Percentiles rank a stretch among this genome's conserved stretches.
phyloP scores from a whole-genome alignment of 495 filamentous ascomycete genomes.

The Mycothermus thermophilus region DNA sequence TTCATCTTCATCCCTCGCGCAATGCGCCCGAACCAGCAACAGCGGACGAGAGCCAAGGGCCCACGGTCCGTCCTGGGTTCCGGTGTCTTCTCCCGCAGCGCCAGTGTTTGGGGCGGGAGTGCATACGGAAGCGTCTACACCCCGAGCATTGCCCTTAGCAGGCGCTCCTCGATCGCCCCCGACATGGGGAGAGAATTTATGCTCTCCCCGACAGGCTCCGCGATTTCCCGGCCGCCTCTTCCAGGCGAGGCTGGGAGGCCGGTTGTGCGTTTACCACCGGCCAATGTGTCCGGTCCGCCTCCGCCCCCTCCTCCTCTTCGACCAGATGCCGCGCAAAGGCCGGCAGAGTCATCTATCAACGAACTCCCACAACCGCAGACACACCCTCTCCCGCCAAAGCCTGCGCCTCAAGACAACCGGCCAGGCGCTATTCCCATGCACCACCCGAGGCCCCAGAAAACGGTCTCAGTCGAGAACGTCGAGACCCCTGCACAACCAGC shows the following conservation, averaged over 20 bases:
- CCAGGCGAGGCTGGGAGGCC: slow-evolving; percentile 52
- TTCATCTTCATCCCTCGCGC: slow-evolving; percentile 98
- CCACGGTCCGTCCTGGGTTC: slow-evolving; percentile 52
- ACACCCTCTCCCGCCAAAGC: slow-evolving; percentile 54
- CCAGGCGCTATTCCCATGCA: slow-evolving; percentile 74
- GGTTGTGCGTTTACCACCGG: slow-evolving; percentile 71
- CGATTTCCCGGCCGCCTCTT: slow-evolving; percentile 51
- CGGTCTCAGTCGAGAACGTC: slow-evolving; percentile 87
- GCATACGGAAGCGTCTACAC: slow-evolving; percentile 70
- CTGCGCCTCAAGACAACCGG: slow-evolving; percentile 64
- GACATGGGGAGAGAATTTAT: slow-evolving; percentile 59
- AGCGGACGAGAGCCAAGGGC: slow-evolving; percentile 54
- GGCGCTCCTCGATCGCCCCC: slow-evolving; percentile 75
- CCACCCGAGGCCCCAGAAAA: slow-evolving; percentile 88
- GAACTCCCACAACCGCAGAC: slow-evolving; percentile 41
- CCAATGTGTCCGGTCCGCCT: slow-evolving; percentile 27
- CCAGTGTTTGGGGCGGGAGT: slow-evolving; percentile 57
- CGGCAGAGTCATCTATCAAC: slow-evolving; percentile 27
- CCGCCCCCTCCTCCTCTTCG: slow-evolving; percentile 7
- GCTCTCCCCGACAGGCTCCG: slow-evolving; percentile 65
- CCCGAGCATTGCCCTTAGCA: slow-evolving; percentile 82
- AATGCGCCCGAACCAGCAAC: slow-evolving; percentile 81
- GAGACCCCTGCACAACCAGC: slow-evolving; percentile 63
- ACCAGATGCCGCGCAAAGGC: slow-evolving; percentile 8
- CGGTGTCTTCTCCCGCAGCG: slow-evolving; percentile 55